Percentiles rank a stretch among this genome's conserved stretches.
Conservation (phyloP, 345 rosid species). For the Salix udensis region DNA sequence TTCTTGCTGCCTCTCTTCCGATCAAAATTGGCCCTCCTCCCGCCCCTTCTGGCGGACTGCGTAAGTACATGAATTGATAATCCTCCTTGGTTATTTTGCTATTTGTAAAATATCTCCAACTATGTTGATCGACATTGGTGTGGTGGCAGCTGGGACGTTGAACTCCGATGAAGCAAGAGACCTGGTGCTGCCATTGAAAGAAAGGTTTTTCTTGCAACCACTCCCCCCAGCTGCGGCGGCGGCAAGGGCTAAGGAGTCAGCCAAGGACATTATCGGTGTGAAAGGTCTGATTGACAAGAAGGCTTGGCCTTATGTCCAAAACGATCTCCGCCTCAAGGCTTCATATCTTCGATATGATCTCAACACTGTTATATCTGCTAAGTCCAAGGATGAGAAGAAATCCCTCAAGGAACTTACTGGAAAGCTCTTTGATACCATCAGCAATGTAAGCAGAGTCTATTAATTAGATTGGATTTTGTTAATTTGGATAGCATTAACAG, state of each 20-base stretch:
- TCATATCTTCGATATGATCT: constrained; percentile 80
- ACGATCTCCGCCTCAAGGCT: constrained; percentile 75
- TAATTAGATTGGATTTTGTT: not conserved
- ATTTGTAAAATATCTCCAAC: not conserved
- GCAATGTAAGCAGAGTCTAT: constrained; percentile 33
- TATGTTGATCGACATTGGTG: constrained; percentile 1
- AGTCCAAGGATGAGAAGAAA: constrained; percentile 72
- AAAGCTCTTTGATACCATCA: constrained; percentile 67
- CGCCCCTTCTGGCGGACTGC: constrained; percentile 84
- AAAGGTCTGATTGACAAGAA: constrained; percentile 77
- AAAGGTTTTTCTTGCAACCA: constrained; percentile 73
- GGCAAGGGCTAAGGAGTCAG: constrained; percentile 76
- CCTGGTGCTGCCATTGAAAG: constrained; percentile 42
- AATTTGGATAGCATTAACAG: no score
- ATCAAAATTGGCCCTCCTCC: constrained; percentile 93
- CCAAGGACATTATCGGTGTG: constrained; percentile 70
- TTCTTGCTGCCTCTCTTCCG: constrained; percentile 60
- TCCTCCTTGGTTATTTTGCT: not conserved
- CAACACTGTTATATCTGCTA: constrained; percentile 71
- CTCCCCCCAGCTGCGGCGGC: constrained; percentile 63
- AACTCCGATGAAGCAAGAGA: constrained; percentile 91
- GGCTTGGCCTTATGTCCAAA: constrained; percentile 87
- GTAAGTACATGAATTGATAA: constrained; percentile 41
- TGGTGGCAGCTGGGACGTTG: constrained; percentile 74
- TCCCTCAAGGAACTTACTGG: constrained; percentile 59